Evolutionary conservation across 169 alveolate genomes (phyloP).

Genomic region (Cryptosporidium ubiquitum): DNA sequence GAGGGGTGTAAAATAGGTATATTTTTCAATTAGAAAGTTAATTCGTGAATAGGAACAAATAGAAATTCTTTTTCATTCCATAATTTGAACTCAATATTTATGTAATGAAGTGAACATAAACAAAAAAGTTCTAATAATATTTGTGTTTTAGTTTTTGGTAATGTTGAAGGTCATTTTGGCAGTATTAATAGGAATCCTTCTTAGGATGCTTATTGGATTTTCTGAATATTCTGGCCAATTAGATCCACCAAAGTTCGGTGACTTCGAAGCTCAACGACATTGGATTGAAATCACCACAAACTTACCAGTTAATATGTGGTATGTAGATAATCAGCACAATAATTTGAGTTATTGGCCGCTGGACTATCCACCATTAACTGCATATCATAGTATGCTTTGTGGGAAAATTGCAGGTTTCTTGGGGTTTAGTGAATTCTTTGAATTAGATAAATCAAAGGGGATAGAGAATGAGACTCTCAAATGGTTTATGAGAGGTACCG

Average conservation of each 20-base stretch:
- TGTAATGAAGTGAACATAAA: neutral
- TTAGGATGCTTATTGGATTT: conserved; percentile 67
- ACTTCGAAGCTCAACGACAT: conserved; percentile 92
- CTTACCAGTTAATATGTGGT: conserved; percentile 79
- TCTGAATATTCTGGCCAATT: conserved; percentile 77
- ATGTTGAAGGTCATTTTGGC: conserved; percentile 24
- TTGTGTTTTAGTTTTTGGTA: neutral
- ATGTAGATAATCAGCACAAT: conserved; percentile 78
- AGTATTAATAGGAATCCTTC: conserved; percentile 68
- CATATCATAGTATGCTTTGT: conserved; percentile 83
- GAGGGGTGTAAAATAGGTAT: neutral
- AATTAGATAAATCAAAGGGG: conserved; percentile 84
- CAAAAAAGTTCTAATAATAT: neutral
- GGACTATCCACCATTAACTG: conserved; percentile 93
- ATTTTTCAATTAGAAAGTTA: neutral
- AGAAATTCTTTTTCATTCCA: neutral
- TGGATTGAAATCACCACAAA: conserved; percentile 90
- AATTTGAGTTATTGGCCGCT: conserved; percentile 88
- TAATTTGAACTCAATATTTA: neutral
- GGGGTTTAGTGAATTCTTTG: conserved; percentile 82
- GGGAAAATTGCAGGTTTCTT: conserved; percentile 64
- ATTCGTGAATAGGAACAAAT: neutral
- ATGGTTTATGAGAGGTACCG: conserved; percentile 87
- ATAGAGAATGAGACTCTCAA: conserved; percentile 82
- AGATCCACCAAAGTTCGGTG: conserved; percentile 89